These are phyloP conservation scores for Mrakia gelida DNA, from an alignment of 768 basidiomycete species.

Conservation along the genomic window DNA sequence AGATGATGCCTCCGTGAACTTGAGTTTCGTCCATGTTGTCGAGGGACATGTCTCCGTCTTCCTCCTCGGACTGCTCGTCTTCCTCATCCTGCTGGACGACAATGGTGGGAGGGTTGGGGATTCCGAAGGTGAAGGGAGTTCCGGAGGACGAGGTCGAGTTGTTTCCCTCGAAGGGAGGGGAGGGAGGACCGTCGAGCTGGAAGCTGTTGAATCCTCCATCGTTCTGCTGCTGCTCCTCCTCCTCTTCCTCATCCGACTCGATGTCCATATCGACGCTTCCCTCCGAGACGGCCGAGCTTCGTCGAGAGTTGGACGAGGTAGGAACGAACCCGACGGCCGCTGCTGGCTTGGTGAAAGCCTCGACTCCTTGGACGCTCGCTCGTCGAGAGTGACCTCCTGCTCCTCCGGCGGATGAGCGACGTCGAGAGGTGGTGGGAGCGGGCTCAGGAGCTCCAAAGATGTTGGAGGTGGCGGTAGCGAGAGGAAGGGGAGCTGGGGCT, in stretches of 20 bases:
- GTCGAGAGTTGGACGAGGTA: neutral
- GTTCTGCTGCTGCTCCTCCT: neutral
- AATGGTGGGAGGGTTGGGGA: neutral
- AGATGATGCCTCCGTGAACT: slow-evolving; percentile 21
- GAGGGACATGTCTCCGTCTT: slow-evolving; percentile 23
- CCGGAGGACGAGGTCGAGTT: neutral
- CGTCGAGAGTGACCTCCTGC: slow-evolving; percentile 10
- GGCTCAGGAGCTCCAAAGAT: neutral
- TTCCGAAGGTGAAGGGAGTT: slow-evolving; percentile 1
- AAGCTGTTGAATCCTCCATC: neutral
- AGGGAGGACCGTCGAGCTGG: neutral
- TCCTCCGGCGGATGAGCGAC: slow-evolving; percentile 1
- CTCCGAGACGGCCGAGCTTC: slow-evolving; percentile 27
- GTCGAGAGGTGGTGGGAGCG: neutral
- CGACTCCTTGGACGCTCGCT: slow-evolving; percentile 13
- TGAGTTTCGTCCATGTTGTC: slow-evolving; percentile 23
- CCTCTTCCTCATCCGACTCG: slow-evolving; percentile 36
- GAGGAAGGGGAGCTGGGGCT: neutral
- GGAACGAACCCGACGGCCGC: slow-evolving; percentile 9
- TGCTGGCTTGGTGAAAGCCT: slow-evolving; percentile 5
- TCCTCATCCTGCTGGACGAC: slow-evolving; percentile 19
- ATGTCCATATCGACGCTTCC: slow-evolving; percentile 40
- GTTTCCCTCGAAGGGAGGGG: slow-evolving; percentile 2
- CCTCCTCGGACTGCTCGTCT: neutral
- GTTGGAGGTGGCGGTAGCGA: slow-evolving; percentile 3